A percentile compares a stretch with the other conserved stretches of the same genome.
Evolutionary conservation across 1,284 basidiomycete genomes (phyloP).

Genomic region (Polyporus tsugae): DNA sequence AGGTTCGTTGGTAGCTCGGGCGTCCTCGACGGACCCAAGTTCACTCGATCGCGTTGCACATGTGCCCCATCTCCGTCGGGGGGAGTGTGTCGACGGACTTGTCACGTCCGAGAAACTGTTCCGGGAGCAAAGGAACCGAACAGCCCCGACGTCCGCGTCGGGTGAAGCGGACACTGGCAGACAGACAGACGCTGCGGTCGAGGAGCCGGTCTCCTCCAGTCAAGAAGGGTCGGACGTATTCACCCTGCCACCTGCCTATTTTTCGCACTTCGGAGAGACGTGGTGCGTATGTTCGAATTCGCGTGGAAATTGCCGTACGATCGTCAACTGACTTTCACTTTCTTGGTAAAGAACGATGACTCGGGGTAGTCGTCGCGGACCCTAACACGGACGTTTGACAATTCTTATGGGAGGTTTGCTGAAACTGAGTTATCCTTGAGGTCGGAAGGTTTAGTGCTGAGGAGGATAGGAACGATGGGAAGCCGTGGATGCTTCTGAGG

Average conservation of each 20-base stretch:
- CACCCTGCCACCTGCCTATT: background rate
- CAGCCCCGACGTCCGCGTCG: background rate
- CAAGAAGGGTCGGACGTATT: background rate
- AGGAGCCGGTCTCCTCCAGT: background rate
- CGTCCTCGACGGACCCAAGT: background rate
- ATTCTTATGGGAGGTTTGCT: no score
- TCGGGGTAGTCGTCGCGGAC: no score
- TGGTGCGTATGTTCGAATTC: background rate
- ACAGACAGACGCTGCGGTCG: background rate
- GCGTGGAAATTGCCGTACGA: no score
- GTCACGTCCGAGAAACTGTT: background rate
- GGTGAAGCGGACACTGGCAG: background rate
- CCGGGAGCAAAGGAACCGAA: background rate
- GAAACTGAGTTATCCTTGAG: no score
- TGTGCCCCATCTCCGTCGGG: background rate
- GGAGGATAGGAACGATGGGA: no score
- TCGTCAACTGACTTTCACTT: no score
- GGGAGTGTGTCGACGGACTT: no score
- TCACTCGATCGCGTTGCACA: background rate
- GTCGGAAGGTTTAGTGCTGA: no score
- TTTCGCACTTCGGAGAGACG: background rate
- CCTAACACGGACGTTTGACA: no score
- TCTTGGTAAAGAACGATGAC: no score
- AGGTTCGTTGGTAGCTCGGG: background rate
- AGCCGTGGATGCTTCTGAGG: no score